Conservation (phyloP, 352 stramenopile genomes). For the Phytophthora tentaculata region DNA sequence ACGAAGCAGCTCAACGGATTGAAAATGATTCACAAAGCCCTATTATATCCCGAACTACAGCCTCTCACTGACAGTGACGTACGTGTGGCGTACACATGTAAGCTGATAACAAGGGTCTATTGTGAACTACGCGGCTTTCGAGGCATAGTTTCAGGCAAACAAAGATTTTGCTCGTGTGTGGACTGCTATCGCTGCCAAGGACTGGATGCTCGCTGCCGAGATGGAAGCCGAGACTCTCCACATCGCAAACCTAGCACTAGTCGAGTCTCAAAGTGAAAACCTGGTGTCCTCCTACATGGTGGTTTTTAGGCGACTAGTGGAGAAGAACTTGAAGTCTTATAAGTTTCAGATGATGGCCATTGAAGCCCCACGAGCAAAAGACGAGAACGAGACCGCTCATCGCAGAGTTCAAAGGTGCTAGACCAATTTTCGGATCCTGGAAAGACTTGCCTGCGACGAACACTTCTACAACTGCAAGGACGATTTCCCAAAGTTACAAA, state of each 20-base stretch:
- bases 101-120: background rate
- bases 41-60: background rate
- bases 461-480: background rate
- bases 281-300: constrained; percentile 3
- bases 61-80: background rate
- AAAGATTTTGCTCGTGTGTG: background rate
- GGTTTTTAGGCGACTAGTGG: constrained; percentile 1
- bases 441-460: background rate
- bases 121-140: background rate
- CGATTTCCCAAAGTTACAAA: constrained; percentile 14
- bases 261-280: constrained; percentile 3
- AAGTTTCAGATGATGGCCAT: background rate
- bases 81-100: background rate
- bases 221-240: constrained; percentile 9
- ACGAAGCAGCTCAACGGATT: background rate
- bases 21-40: background rate
- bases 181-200: background rate
- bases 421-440: background rate
- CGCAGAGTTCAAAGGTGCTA: background rate
- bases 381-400: background rate
- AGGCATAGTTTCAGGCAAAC: background rate
- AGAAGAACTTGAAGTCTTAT: constrained; percentile 7
- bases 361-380: background rate
- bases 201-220: background rate
- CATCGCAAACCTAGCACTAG: constrained; percentile 6